phyloP scores from a whole-genome alignment of 495 filamentous ascomycete genomes.

The Ramalina peruviana region DNA sequence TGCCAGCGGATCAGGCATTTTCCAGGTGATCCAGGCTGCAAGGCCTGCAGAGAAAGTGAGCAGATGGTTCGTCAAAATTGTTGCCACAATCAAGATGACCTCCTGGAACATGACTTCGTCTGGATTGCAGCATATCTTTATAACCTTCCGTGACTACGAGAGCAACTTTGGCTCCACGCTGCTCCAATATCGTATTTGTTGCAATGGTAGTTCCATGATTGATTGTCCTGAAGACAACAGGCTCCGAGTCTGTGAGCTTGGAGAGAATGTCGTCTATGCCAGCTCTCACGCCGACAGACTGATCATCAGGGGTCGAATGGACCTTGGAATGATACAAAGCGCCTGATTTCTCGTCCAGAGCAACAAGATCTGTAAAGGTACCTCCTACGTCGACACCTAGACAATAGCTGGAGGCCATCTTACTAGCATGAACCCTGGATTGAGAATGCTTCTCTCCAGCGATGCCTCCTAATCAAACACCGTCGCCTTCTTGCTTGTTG shows the following conservation, averaged over 20 bases:
- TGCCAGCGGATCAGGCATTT: slow-evolving; percentile 33
- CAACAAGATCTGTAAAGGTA: slow-evolving; percentile 37
- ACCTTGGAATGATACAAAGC: slow-evolving; percentile 31
- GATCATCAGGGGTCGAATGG: slow-evolving; percentile 33
- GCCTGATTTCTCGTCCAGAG: slow-evolving; percentile 27
- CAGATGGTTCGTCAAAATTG: too few species aligned
- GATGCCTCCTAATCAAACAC: too few species aligned
- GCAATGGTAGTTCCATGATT: slow-evolving; percentile 29
- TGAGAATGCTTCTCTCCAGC: too few species aligned
- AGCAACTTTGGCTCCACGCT: slow-evolving; percentile 28
- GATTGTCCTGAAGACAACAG: slow-evolving; percentile 25
- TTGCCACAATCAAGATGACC: slow-evolving; percentile 1
- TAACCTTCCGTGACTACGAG: slow-evolving; percentile 29
- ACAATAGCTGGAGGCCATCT: slow-evolving; percentile 13
- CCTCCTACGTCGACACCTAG: slow-evolving; percentile 32
- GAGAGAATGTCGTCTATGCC: slow-evolving; percentile 10
- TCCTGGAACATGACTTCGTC: slow-evolving; percentile 35
- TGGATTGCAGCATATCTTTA: slow-evolving; percentile 27
- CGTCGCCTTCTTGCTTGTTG: too few species aligned
- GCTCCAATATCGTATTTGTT: slow-evolving; percentile 30
- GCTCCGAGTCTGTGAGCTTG: slow-evolving; percentile 29
- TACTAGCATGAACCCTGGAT: neutral
- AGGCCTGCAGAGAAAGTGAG: slow-evolving; percentile 10
- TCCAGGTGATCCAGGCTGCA: slow-evolving; percentile 34
- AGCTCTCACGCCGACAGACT: slow-evolving; percentile 26